phyloP scores from a whole-genome alignment of 495 filamentous ascomycete genomes.

The Amphirosellinia nigrospora region DNA sequence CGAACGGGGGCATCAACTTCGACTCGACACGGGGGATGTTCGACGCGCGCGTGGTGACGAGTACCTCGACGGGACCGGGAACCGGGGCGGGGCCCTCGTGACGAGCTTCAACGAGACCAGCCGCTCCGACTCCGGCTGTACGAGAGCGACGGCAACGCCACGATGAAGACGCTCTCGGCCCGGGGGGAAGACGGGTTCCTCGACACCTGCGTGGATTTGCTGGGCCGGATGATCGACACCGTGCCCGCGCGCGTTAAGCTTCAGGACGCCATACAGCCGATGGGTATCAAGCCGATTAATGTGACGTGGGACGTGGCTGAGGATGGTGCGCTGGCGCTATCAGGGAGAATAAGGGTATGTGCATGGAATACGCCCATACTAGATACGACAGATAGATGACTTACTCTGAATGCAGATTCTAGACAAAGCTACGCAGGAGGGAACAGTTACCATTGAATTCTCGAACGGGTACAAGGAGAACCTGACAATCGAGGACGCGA shows the following conservation, averaged over 20 bases:
- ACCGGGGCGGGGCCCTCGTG: slow-evolving; percentile 49
- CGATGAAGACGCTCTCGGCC: slow-evolving; percentile 46
- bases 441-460: slow-evolving; percentile 30
- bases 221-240: slow-evolving; percentile 56
- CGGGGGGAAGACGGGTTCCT: slow-evolving; percentile 44
- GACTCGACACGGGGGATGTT: slow-evolving; percentile 47
- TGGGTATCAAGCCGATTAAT: slow-evolving; percentile 54
- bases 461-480: slow-evolving; percentile 33
- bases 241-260: slow-evolving; percentile 50
- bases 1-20: slow-evolving; percentile 46
- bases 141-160: slow-evolving; percentile 54
- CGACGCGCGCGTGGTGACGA: slow-evolving; percentile 50
- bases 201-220: slow-evolving; percentile 46
- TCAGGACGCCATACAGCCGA: slow-evolving; percentile 50
- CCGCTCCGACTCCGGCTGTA: slow-evolving; percentile 54
- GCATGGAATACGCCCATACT: neutral
- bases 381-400: neutral
- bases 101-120: slow-evolving; percentile 44
- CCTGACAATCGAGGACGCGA: slow-evolving; percentile 24
- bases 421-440: slow-evolving; percentile 14
- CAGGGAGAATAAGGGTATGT: slow-evolving; percentile 37
- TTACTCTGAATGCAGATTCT: neutral
- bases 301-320: slow-evolving; percentile 34
- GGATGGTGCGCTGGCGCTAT: slow-evolving; percentile 28
- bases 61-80: slow-evolving; percentile 50